Conservation (phyloP, 768 basidiomycete species). For the Sarcodon sp. region DNA sequence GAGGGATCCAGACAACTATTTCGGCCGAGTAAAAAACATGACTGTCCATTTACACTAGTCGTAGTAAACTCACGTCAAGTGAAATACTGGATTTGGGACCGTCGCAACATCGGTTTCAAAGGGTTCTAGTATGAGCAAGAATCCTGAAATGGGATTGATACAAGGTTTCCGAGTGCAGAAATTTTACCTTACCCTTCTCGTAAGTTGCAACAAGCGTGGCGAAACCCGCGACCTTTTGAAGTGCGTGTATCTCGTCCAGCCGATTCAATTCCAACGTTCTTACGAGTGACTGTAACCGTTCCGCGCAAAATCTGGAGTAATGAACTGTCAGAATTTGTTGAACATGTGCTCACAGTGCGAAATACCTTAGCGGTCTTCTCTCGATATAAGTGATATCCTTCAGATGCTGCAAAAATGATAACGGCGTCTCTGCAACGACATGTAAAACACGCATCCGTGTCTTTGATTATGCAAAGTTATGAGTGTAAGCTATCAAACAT, state of each 20-base stretch:
- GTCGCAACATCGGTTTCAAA: conserved; percentile 98
- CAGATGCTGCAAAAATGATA: conserved; percentile 93
- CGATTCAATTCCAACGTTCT: conserved; percentile 82
- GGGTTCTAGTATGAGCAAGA: conserved; percentile 92
- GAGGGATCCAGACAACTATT: conserved; percentile 92
- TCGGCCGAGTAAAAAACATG: neutral
- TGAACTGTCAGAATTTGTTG: conserved; percentile 1
- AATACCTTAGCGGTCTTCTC: conserved; percentile 76
- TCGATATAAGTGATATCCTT: conserved; percentile 99
- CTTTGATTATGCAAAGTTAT: conserved; percentile 24
- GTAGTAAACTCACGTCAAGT: conserved; percentile 64
- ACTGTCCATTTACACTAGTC: neutral
- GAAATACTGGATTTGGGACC: conserved; percentile 96
- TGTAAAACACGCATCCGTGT: conserved; percentile 99
- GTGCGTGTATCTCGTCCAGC: conserved; percentile 80
- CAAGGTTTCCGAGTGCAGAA: conserved; percentile 1
- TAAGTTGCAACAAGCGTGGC: conserved; percentile 97
- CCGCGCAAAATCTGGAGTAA: conserved; percentile 77
- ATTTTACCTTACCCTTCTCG: conserved; percentile 61
- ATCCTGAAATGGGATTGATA: conserved; percentile 39
- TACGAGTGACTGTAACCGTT: conserved; percentile 87
- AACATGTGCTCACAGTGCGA: neutral
- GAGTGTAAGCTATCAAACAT: neutral
- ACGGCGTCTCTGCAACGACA: conserved; percentile 95
- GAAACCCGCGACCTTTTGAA: conserved; percentile 94